phyloP scores from a whole-genome alignment of 352 stramenopile genomes.

The Pythium apleroticum region DNA sequence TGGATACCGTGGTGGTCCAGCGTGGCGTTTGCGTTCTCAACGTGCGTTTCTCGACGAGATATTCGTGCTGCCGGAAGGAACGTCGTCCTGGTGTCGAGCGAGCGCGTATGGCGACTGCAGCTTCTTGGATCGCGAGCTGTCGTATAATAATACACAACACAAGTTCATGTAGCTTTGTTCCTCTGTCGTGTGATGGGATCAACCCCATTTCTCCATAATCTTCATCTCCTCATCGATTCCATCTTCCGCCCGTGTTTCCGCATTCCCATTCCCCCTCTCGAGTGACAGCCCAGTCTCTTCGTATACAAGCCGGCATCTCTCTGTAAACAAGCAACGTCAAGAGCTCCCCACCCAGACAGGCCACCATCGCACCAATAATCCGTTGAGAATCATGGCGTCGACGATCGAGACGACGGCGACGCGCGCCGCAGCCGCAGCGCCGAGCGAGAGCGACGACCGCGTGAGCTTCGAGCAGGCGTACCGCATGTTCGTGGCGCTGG shows the following conservation, averaged over 20 bases:
- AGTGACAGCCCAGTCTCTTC: constrained; percentile 28
- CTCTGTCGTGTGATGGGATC: not conserved
- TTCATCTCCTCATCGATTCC: not conserved
- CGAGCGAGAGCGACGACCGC: constrained; percentile 26
- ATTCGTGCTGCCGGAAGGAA: not conserved
- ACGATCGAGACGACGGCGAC: constrained; percentile 4
- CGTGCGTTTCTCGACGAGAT: not conserved
- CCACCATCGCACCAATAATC: not conserved
- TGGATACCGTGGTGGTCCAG: not conserved
- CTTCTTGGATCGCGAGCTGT: not conserved
- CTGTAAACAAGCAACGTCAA: not conserved
- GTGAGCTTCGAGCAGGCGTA: constrained; percentile 42
- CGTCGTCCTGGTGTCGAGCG: not conserved
- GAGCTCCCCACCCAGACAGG: not conserved
- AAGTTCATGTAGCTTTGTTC: not conserved
- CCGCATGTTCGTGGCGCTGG: constrained; percentile 42
- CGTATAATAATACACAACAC: constrained; percentile 3
- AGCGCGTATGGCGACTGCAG: not conserved
- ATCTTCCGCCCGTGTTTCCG: not conserved
- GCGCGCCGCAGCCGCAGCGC: not conserved
- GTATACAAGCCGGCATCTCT: constrained; percentile 23
- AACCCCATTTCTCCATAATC: not conserved
- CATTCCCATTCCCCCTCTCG: constrained; percentile 1
- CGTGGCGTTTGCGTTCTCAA: not conserved
- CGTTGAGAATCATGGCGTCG: constrained; percentile 4